These are phyloP conservation scores for Fusarium luffae DNA, from an alignment of 2,329 filamentous ascomycete species.

Conservation along the genomic window DNA sequence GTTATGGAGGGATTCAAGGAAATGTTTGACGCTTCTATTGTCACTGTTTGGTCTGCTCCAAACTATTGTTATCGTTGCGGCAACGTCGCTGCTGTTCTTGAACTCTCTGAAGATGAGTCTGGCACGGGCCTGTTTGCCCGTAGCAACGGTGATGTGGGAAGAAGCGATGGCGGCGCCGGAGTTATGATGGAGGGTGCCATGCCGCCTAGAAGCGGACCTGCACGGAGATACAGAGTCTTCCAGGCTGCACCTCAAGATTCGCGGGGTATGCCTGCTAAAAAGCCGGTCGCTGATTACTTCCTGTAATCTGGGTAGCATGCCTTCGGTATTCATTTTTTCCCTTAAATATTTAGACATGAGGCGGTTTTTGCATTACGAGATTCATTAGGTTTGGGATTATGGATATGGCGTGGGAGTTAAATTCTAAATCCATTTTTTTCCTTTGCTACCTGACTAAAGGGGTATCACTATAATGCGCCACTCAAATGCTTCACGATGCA, in stretches of 20 bases:
- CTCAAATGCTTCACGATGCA: constrained; percentile 29
- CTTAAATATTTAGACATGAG: constrained; percentile 12
- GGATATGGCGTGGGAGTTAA: constrained; percentile 43
- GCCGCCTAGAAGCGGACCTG: constrained; percentile 72
- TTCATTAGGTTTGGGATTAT: constrained; percentile 34
- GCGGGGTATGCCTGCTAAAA: constrained; percentile 98
- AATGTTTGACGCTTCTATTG: constrained; percentile 96
- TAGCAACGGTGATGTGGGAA: constrained; percentile 75
- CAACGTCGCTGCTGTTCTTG: constrained; percentile 94
- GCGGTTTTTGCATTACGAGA: constrained; percentile 35
- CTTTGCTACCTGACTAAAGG: constrained; percentile 23
- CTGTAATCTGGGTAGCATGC: constrained; percentile 59
- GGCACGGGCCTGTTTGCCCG: constrained; percentile 76
- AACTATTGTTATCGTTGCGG: constrained; percentile 98
- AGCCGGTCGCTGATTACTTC: constrained; percentile 97
- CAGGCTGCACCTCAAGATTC: constrained; percentile 96
- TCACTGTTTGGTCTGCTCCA: constrained; percentile 98
- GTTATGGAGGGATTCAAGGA: constrained; percentile 99
- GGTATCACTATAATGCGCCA: constrained; percentile 30
- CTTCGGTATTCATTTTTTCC: constrained; percentile 1
- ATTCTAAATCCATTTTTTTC: constrained; percentile 18
- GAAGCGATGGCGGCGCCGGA: constrained; percentile 63
- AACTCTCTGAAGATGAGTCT: constrained; percentile 88
- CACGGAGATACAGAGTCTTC: constrained; percentile 92
- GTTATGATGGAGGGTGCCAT: constrained; percentile 62